A percentile compares a stretch with the other conserved stretches of the same genome.
Evolutionary conservation across 805 yeast species (phyloP).

Genomic region (Ascoidea tarda): DNA sequence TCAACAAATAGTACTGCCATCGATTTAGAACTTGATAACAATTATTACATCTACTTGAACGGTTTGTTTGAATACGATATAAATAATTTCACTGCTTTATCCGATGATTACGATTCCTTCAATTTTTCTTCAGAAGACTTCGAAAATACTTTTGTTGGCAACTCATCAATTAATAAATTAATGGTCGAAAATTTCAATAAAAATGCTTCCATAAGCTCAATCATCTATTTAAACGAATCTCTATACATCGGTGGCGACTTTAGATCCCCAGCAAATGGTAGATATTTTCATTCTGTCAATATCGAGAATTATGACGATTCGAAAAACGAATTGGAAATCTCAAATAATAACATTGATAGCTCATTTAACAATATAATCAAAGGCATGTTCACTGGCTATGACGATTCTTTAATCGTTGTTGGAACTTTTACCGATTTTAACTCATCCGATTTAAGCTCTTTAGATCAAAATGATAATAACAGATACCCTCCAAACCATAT

Average conservation of each 20-base stretch:
- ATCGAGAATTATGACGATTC: neutral
- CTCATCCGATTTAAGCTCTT: conserved; percentile 17
- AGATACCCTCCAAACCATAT: conserved; percentile 15
- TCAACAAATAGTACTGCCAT: conserved; percentile 10
- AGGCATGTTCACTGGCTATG: conserved; percentile 9
- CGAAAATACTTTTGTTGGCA: conserved; percentile 23
- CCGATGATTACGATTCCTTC: conserved; percentile 19
- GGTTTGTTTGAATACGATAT: conserved; percentile 77
- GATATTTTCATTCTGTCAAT: conserved; percentile 19
- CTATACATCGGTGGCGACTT: conserved; percentile 38
- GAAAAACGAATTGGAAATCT: neutral
- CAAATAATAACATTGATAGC: neutral
- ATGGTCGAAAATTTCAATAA: conserved; percentile 20
- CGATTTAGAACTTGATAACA: conserved; percentile 8
- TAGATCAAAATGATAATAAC: conserved; percentile 14
- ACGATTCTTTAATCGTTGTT: conserved; percentile 25
- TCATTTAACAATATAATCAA: neutral
- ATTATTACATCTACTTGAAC: conserved; percentile 31
- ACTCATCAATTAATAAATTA: conserved; percentile 29
- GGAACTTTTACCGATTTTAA: conserved; percentile 19
- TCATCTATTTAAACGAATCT: conserved; percentile 22
- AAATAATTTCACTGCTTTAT: conserved; percentile 49
- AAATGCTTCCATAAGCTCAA: conserved; percentile 19
- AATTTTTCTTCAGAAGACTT: conserved; percentile 12
- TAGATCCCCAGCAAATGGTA: conserved; percentile 20